These are phyloP conservation scores for Leishmania gerbilli DNA, from an alignment of 208 protist species.

Conservation along the genomic window DNA sequence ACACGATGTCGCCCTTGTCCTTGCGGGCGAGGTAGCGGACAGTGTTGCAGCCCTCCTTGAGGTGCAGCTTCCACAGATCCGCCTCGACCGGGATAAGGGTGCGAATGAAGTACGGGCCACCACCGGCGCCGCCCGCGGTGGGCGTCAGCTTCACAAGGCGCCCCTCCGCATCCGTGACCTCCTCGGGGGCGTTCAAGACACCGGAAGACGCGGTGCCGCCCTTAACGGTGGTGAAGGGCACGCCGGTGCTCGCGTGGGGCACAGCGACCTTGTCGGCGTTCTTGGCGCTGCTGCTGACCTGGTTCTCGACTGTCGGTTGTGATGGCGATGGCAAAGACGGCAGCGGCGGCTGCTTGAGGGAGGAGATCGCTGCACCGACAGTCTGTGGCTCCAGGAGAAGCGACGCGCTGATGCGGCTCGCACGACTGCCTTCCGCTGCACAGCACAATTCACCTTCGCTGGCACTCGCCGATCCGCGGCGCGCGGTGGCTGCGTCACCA, in stretches of 20 bases:
- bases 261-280: constrained; percentile 26
- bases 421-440: neutral
- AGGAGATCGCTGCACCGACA: neutral
- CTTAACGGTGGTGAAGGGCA: neutral
- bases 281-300: constrained; percentile 1
- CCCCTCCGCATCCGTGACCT: constrained; percentile 14
- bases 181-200: neutral
- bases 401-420: neutral
- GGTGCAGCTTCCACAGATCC: constrained; percentile 90
- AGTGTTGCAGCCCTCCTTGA: constrained; percentile 89
- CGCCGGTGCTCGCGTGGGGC: neutral
- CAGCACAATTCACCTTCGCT: neutral
- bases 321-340: neutral
- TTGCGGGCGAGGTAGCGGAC: constrained; percentile 92
- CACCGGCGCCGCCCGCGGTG: neutral
- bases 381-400: neutral
- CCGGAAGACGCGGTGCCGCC: neutral
- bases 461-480: neutral
- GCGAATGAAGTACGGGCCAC: constrained; percentile 55
- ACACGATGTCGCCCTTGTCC: constrained; percentile 49
- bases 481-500: neutral
- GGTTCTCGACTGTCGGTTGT: neutral
- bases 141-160: neutral
- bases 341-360: neutral
- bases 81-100: constrained; percentile 83